Conservation (phyloP, 2,329 filamentous ascomycete species). For the Aspergillus pseudotamarii region DNA sequence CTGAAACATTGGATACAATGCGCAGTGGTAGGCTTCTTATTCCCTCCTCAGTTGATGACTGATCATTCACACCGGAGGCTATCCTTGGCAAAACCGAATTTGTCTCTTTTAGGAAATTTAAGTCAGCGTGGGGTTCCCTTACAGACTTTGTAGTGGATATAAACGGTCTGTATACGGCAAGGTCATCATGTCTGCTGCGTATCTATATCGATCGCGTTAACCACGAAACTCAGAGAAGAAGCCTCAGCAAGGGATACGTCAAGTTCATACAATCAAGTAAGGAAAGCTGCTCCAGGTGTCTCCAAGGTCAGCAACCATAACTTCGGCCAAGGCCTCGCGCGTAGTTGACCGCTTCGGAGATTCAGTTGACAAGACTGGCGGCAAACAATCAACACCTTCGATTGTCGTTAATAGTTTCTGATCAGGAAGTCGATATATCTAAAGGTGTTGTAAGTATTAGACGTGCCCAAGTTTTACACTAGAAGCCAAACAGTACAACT, state of each 20-base stretch:
- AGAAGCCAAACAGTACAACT: neutral
- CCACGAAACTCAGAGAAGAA: neutral
- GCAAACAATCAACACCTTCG: slow-evolving; percentile 76
- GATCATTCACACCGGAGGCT: slow-evolving; percentile 54
- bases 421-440: slow-evolving; percentile 78
- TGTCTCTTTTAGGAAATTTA: slow-evolving; percentile 76
- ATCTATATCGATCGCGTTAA: slow-evolving; percentile 56
- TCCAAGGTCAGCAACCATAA: slow-evolving; percentile 82
- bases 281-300: slow-evolving; percentile 71
- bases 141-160: slow-evolving; percentile 39
- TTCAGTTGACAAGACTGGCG: slow-evolving; percentile 73
- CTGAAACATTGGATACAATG: slow-evolving; percentile 58
- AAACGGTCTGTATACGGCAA: slow-evolving; percentile 85
- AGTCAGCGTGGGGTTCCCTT: slow-evolving; percentile 28
- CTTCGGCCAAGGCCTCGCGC: slow-evolving; percentile 75
- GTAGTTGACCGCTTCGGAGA: slow-evolving; percentile 70
- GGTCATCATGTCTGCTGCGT: slow-evolving; percentile 76
- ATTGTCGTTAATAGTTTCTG: slow-evolving; percentile 73
- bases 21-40: slow-evolving; percentile 48
- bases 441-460: slow-evolving; percentile 11
- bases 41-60: slow-evolving; percentile 27
- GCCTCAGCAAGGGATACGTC: neutral
- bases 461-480: neutral
- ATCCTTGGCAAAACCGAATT: slow-evolving; percentile 69
- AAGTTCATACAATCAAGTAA: slow-evolving; percentile 72